Evolutionary conservation across 73 alveolate genomes (phyloP).

Genomic region (Paramecium sonneborni): DNA sequence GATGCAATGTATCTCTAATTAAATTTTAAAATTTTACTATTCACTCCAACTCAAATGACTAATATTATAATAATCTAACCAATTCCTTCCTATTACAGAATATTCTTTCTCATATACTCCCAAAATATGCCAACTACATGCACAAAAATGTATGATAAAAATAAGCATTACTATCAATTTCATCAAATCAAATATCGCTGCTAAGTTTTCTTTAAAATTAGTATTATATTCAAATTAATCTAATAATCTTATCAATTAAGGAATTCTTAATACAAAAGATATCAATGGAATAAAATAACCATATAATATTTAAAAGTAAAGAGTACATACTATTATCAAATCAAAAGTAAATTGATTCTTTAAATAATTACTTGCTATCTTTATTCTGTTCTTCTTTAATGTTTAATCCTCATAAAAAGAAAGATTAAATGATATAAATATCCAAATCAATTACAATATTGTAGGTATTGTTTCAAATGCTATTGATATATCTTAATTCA

Average conservation of each 20-base stretch:
- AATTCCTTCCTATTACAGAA: neutral
- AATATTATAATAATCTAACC: constrained; percentile 25
- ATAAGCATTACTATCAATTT: constrained; percentile 40
- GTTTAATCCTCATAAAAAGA: constrained; percentile 15
- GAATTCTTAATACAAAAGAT: neutral
- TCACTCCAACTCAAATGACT: constrained; percentile 21
- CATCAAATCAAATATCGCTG: constrained; percentile 31
- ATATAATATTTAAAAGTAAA: neutral
- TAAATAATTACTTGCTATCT: constrained; percentile 14
- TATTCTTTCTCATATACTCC: neutral
- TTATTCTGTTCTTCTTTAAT: neutral
- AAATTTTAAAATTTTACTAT: neutral
- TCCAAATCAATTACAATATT: neutral
- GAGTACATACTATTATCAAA: neutral
- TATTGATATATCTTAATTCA: neutral
- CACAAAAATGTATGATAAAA: constrained; percentile 53
- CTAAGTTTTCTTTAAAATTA: neutral
- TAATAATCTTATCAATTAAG: neutral
- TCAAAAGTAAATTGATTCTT: constrained; percentile 11
- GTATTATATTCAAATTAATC: constrained; percentile 41
- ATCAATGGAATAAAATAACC: neutral
- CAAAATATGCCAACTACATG: constrained; percentile 63
- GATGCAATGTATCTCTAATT: constrained; percentile 55
- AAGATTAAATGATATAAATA: neutral
- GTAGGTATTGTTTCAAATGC: neutral